Conservation (phyloP, 2,329 filamentous ascomycete genomes). For the Alternaria angustiovoidea region DNA sequence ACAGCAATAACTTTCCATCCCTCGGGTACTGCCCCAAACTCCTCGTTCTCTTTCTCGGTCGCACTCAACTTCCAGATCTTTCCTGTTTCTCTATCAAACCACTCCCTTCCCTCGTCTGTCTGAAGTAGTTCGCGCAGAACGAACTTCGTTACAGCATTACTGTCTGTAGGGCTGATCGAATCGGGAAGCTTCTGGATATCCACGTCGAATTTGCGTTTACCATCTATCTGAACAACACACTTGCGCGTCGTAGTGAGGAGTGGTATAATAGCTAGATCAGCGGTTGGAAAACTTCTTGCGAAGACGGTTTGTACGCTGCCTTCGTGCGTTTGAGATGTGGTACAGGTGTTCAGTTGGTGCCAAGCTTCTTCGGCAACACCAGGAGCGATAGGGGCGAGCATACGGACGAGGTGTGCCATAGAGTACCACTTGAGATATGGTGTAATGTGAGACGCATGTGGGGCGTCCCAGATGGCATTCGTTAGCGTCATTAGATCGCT, state of each 20-base stretch:
- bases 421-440: conserved; percentile 60
- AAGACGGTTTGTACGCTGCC: conserved; percentile 51
- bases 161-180: not conserved
- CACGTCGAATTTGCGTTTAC: conserved; percentile 75
- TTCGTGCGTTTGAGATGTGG: conserved; percentile 1
- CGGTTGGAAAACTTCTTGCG: conserved; percentile 64
- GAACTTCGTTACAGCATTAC: conserved; percentile 63
- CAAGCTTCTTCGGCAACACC: conserved; percentile 85
- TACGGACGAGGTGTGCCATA: conserved; percentile 67
- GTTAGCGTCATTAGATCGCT: conserved; percentile 85
- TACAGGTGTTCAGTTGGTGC: conserved; percentile 61
- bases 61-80: conserved; percentile 44
- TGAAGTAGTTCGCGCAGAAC: conserved; percentile 68
- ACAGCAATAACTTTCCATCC: conserved; percentile 69
- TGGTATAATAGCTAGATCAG: conserved; percentile 59
- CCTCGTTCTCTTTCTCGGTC: conserved; percentile 12
- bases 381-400: conserved; percentile 82
- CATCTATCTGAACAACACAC: conserved; percentile 80
- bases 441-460: conserved; percentile 45
- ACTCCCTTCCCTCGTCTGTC: conserved; percentile 67
- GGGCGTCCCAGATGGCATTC: conserved; percentile 61
- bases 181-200: conserved; percentile 65
- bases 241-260: conserved; percentile 61
- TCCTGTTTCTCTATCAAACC: conserved; percentile 52
- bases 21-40: conserved; percentile 21